A percentile compares a stretch with the other conserved stretches of the same genome.
Conservation (phyloP, 1,139 yeast species). For the Lodderomyces margitis region DNA sequence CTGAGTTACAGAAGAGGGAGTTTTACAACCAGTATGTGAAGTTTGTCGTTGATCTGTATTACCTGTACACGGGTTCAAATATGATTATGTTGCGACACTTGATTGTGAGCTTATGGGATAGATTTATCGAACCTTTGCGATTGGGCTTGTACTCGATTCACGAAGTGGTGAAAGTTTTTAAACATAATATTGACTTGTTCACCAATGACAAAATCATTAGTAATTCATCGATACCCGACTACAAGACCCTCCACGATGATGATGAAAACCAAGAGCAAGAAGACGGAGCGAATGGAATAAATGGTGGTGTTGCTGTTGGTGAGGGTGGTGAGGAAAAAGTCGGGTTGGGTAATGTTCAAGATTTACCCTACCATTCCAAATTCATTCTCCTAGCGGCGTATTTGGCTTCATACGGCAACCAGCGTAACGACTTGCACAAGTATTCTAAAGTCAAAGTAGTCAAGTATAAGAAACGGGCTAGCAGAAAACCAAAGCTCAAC, state of each 20-base stretch:
- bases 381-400: slow-evolving; percentile 66
- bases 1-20: slow-evolving; percentile 10
- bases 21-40: slow-evolving; percentile 52
- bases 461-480: slow-evolving; percentile 33
- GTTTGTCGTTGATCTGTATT: slow-evolving; percentile 51
- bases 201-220: slow-evolving; percentile 39
- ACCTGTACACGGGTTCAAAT: slow-evolving; percentile 55
- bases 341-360: slow-evolving; percentile 23
- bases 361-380: slow-evolving; percentile 57
- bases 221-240: slow-evolving; percentile 31
- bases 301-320: background rate
- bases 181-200: slow-evolving; percentile 41
- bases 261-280: slow-evolving; percentile 19
- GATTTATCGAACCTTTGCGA: slow-evolving; percentile 42
- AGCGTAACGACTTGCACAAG: slow-evolving; percentile 55
- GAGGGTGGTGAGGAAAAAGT: background rate
- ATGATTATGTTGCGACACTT: slow-evolving; percentile 43
- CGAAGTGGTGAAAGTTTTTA: slow-evolving; percentile 49
- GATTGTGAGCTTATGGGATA: slow-evolving; percentile 49
- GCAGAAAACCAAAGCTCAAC: slow-evolving; percentile 8
- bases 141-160: slow-evolving; percentile 27
- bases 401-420: slow-evolving; percentile 65
- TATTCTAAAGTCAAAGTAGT: slow-evolving; percentile 60
- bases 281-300: slow-evolving; percentile 9
- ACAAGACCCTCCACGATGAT: slow-evolving; percentile 24